These are phyloP conservation scores for Peronospora belbahrii DNA, from an alignment of 352 stramenopile genomes.

Conservation along the genomic window DNA sequence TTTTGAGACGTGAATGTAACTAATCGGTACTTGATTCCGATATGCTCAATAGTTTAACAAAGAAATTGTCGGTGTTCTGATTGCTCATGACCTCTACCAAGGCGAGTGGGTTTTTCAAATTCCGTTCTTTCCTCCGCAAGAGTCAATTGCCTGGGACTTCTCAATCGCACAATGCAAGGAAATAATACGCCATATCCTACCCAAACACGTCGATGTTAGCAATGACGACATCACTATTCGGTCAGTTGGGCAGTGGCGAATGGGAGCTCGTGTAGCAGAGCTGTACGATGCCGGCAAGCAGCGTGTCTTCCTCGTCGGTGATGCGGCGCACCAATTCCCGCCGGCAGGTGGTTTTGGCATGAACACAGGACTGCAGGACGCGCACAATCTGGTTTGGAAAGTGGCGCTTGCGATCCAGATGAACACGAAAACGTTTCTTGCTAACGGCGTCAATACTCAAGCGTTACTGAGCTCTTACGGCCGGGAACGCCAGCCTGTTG, in stretches of 20 bases:
- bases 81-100: conserved; percentile 85
- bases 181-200: conserved; percentile 46
- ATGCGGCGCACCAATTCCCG: conserved; percentile 90
- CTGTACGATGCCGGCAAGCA: conserved; percentile 58
- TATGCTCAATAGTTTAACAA: conserved; percentile 52
- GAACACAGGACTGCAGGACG: conserved; percentile 90
- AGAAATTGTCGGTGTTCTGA: conserved; percentile 86
- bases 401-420: conserved; percentile 59
- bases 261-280: conserved; percentile 88
- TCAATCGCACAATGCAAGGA: conserved; percentile 44
- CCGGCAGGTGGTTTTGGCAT: conserved; percentile 89
- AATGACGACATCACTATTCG: conserved; percentile 68
- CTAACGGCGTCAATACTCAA: conserved; percentile 6
- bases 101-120: conserved; percentile 91
- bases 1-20: neutral
- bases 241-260: conserved; percentile 88
- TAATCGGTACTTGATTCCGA: neutral
- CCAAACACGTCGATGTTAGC: conserved; percentile 7
- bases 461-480: conserved; percentile 73
- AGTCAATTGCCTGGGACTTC: conserved; percentile 60
- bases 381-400: conserved; percentile 91
- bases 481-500: conserved; percentile 62
- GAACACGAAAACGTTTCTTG: neutral
- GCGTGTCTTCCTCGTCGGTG: conserved; percentile 84
- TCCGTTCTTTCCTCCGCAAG: conserved; percentile 87